Conservation (phyloP, 1,284 basidiomycete genomes). For the Earliella scabrosa region DNA sequence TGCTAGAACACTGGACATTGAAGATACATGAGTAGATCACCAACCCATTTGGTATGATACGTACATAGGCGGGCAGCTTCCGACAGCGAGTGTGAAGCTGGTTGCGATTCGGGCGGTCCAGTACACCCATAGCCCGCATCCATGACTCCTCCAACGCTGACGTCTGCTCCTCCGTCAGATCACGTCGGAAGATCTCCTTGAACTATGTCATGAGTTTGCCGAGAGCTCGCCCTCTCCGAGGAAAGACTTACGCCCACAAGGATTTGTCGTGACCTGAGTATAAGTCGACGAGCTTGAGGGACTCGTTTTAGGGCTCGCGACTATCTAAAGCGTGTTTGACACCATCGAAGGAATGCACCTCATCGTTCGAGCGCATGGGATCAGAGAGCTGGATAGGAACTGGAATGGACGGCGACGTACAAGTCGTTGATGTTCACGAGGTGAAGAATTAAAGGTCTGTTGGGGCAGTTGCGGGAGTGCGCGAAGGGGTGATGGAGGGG, state of each 20-base stretch:
- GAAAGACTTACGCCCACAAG: constrained; percentile 73
- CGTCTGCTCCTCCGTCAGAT: constrained; percentile 67
- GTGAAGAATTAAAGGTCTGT: constrained; percentile 20
- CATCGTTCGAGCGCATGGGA: constrained; percentile 58
- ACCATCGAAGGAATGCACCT: constrained; percentile 91
- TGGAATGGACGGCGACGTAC: constrained; percentile 29
- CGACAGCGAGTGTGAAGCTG: constrained; percentile 72
- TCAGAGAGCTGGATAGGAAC: constrained; percentile 34
- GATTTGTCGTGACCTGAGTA: constrained; percentile 92
- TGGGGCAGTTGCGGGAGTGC: constrained; percentile 22
- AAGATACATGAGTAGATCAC: constrained; percentile 30
- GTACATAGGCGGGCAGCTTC: constrained; percentile 77
- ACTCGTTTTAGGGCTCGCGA: constrained; percentile 93
- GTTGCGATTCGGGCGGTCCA: constrained; percentile 58
- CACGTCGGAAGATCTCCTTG: constrained; percentile 90
- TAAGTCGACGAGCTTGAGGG: constrained; percentile 93
- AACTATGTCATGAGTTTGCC: constrained; percentile 87
- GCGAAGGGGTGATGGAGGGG: constrained; percentile 29
- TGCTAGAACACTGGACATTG: constrained; percentile 90
- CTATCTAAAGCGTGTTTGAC: constrained; percentile 90
- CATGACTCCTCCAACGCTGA: constrained; percentile 48
- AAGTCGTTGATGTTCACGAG: constrained; percentile 32
- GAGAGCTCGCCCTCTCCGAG: constrained; percentile 72
- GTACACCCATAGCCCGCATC: constrained; percentile 36
- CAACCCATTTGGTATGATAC: constrained; percentile 32